These are phyloP conservation scores for Taphrina communis DNA, from an alignment of 1,139 yeast species.

Conservation along the genomic window DNA sequence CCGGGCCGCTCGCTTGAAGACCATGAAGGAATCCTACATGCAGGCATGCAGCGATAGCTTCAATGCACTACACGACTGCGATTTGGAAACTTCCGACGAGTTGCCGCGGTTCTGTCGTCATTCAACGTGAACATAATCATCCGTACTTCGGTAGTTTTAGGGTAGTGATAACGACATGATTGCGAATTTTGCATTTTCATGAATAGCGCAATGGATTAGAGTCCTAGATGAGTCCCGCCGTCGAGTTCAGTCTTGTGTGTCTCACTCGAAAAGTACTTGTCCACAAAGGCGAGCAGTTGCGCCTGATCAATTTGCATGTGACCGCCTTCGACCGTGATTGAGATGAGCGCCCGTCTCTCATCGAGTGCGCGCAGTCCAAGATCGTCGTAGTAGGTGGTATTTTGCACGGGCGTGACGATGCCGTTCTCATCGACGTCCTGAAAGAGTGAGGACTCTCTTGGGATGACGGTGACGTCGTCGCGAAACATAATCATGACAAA, in stretches of 20 bases:
- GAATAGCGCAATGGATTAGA: background rate
- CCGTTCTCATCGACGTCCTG: conserved; percentile 57
- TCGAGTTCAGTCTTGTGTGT: background rate
- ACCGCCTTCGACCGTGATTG: conserved; percentile 61
- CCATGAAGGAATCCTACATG: conserved; percentile 26
- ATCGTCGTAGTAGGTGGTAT: conserved; percentile 61
- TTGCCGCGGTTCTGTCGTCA: background rate
- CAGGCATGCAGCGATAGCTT: conserved; percentile 15
- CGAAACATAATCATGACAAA: conserved; percentile 67
- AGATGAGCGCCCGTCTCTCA: conserved; percentile 57
- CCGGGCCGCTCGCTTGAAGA: conserved; percentile 15
- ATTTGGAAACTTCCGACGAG: background rate
- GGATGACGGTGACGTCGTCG: conserved; percentile 70
- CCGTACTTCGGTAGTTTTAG: background rate
- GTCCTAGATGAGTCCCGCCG: background rate
- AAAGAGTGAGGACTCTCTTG: conserved; percentile 64
- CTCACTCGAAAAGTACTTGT: conserved; percentile 18
- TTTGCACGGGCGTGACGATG: conserved; percentile 58
- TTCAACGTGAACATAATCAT: background rate
- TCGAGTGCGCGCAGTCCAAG: conserved; percentile 65
- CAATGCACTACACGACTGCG: conserved; percentile 13
- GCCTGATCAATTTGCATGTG: conserved; percentile 64
- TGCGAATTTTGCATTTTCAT: too few relatives aligned
- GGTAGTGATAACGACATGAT: too few relatives aligned
- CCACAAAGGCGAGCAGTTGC: conserved; percentile 27